Base-by-base conservation (phyloP, 2,329 filamentous ascomycete genomes). In the Calonectria honghensis region DNA sequence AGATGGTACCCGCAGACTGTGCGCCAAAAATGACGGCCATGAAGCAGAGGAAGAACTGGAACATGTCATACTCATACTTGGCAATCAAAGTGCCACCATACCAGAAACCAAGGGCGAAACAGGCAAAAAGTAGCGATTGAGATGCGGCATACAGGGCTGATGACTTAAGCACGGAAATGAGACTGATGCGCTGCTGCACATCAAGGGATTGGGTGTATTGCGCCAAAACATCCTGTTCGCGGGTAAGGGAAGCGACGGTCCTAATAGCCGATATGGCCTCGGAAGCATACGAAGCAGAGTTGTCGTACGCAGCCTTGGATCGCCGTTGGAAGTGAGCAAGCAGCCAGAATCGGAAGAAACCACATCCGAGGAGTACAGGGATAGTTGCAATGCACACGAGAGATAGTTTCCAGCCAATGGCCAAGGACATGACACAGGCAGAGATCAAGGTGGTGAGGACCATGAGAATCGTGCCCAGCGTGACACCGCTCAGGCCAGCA, bases 241-340 rank as follows among this genome's bases (percentile, higher is more conserved):
- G 92, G 0, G 96, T 98, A 57, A 99, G 90, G 11, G 95, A 95
- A 5, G 96, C 96, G 13, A 98, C 96, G 2, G 97, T 98, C 67
- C 96, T 94, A 78, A 98, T 98, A 9, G 96, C 94, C 2, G 95
- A 96, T 39, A 97, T 98, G 54, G 96, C 96, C 85, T 99, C 97
- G 61, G 96, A 97, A 14, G 97, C 97, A 82, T 94, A 98, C 71
- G 93, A 94, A 10, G 96, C 96, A 73, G 95, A 96, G 72, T 90
- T 87, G 82, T 95, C 90, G 83, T 98, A 96, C 5, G 95, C 93
- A 77, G 89, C 89, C 87, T 97, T 97, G 1, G 95, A 93, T 31
- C 94, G 93, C 48, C 89, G 90, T 86, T 95, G 94, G 87, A 95
- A 98, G 77, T 92, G 90, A 2, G 95, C 93, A 29, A 97, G 90